These are phyloP conservation scores for Blastocrithidia nonstop DNA, from an alignment of 208 protist species.

Conservation along the genomic window DNA sequence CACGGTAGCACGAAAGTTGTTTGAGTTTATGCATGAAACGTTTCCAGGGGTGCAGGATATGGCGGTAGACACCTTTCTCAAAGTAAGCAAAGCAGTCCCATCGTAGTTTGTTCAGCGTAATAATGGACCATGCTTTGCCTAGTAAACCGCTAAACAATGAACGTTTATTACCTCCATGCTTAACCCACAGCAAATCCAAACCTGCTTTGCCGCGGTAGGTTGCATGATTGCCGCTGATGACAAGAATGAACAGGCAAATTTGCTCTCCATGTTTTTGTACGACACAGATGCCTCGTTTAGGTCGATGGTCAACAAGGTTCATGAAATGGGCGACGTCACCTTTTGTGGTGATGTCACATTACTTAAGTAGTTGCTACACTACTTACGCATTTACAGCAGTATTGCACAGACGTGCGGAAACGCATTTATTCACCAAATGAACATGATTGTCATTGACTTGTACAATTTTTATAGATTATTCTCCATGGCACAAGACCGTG, in stretches of 20 bases:
- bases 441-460: constrained; percentile 87
- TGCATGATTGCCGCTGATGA: constrained; percentile 82
- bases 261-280: constrained; percentile 81
- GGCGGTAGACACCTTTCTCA: constrained; percentile 99
- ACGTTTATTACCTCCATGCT: constrained; percentile 86
- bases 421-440: constrained; percentile 89
- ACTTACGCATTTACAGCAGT: constrained; percentile 91
- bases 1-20: constrained; percentile 97
- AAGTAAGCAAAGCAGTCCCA: constrained; percentile 93
- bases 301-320: constrained; percentile 23
- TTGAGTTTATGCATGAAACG: constrained; percentile 99
- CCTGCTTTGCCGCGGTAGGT: constrained; percentile 95
- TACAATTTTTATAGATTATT: constrained; percentile 93
- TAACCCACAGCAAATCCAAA: constrained; percentile 84
- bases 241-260: constrained; percentile 8
- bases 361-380: constrained; percentile 80
- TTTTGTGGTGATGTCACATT: constrained; percentile 42
- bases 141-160: constrained; percentile 86
- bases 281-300: constrained; percentile 78
- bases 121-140: constrained; percentile 64
- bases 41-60: constrained; percentile 99
- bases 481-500: too few species aligned
- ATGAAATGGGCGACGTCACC: too few species aligned
- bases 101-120: constrained; percentile 71
- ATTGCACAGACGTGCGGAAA: constrained; percentile 80